Conservation (phyloP, 768 basidiomycete genomes). For the Russula virescens region DNA sequence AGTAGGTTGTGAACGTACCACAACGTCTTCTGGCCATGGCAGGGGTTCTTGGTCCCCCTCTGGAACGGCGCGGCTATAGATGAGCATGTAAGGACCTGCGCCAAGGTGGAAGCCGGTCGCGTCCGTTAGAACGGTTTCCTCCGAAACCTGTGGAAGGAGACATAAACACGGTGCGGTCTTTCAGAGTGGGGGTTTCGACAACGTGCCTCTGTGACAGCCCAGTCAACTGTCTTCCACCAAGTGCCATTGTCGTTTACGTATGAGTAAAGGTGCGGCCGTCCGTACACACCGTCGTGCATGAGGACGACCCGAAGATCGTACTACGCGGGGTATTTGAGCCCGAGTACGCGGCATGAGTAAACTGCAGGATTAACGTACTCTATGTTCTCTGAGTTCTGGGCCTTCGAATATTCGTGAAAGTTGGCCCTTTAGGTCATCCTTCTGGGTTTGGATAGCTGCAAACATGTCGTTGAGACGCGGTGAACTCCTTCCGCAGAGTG, state of each 20-base stretch:
- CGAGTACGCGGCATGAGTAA: background rate
- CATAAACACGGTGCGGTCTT: background rate
- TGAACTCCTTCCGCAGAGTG: background rate
- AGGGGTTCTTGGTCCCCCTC: constrained; percentile 25
- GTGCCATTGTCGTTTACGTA: constrained; percentile 61
- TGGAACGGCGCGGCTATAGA: constrained; percentile 47
- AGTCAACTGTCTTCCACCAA: constrained; percentile 83
- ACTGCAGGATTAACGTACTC: constrained; percentile 37
- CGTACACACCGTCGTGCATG: constrained; percentile 71
- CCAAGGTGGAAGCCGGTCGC: constrained; percentile 65
- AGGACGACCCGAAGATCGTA: constrained; percentile 79
- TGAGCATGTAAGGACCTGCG: constrained; percentile 73
- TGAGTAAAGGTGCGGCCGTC: constrained; percentile 71
- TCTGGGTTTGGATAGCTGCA: constrained; percentile 49
- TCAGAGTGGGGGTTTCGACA: background rate
- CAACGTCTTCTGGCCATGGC: constrained; percentile 31
- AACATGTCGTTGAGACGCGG: background rate
- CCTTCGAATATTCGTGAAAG: constrained; percentile 48
- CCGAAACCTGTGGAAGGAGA: constrained; percentile 49
- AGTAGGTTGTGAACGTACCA: constrained; percentile 24
- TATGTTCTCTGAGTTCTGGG: constrained; percentile 57
- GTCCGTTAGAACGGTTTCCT: constrained; percentile 64
- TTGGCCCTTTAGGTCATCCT: constrained; percentile 41
- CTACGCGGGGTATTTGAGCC: constrained; percentile 33
- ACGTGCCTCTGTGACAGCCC: constrained; percentile 56